These are phyloP conservation scores for Tolypocladium nubicola DNA, from an alignment of 2,329 filamentous ascomycete genomes.

Conservation along the genomic window DNA sequence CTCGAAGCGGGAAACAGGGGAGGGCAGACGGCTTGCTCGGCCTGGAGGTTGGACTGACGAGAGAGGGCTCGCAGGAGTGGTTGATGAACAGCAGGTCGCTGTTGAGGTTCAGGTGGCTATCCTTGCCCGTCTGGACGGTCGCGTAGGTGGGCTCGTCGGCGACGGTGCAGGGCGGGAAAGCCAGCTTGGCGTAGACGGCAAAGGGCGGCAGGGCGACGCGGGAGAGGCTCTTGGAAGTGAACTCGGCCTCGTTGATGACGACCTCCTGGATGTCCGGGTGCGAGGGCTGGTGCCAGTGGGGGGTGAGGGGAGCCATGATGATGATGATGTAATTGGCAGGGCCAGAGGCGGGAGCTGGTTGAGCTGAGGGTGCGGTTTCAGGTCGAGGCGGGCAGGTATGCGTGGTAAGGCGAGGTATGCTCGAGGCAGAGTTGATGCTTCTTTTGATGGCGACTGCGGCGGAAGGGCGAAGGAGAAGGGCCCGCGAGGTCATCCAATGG, in stretches of 20 bases:
- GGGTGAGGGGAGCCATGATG: conserved; percentile 41
- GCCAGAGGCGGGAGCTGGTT: neutral
- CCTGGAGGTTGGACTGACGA: conserved; percentile 33
- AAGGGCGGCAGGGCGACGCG: conserved; percentile 46
- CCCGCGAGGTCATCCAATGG: neutral
- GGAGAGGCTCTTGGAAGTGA: conserved; percentile 50
- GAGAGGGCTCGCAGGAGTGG: conserved; percentile 55
- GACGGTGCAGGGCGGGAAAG: conserved; percentile 51
- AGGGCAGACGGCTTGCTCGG: neutral
- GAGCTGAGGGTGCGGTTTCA: neutral
- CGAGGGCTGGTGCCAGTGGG: conserved; percentile 50
- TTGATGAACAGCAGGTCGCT: conserved; percentile 59
- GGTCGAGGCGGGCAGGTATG: neutral
- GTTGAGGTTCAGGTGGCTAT: conserved; percentile 51
- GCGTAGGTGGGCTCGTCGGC: conserved; percentile 49
- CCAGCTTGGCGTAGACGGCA: conserved; percentile 55
- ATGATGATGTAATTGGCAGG: neutral
- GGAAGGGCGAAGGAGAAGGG: neutral
- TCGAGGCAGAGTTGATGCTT: neutral
- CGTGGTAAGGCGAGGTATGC: neutral
- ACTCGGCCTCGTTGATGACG: conserved; percentile 40
- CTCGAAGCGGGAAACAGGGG: neutral
- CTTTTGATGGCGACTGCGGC: neutral
- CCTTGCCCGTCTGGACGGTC: conserved; percentile 48
- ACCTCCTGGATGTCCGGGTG: conserved; percentile 49